Conservation (phyloP, 1,284 basidiomycete species). For the Trichosporon sp. region DNA sequence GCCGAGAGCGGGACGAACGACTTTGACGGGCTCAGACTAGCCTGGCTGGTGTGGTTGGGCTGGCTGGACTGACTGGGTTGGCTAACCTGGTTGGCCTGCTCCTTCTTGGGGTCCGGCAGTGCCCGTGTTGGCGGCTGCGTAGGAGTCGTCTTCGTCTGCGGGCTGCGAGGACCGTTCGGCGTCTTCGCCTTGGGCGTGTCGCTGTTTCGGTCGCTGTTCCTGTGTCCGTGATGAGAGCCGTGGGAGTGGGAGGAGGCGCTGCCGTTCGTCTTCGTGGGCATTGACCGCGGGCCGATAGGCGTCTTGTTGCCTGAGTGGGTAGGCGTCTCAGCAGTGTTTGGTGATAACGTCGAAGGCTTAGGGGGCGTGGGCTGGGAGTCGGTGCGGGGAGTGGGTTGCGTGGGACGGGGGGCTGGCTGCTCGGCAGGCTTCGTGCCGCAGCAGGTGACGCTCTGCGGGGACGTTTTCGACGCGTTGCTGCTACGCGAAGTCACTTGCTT, state of each 20-base stretch:
- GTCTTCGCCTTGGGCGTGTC: conserved; percentile 15
- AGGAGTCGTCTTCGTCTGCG: neutral
- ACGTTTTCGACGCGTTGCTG: conserved; percentile 2
- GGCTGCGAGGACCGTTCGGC: conserved; percentile 3
- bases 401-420: neutral
- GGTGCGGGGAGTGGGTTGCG: neutral
- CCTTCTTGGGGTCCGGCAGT: neutral
- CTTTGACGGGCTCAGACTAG: conserved; percentile 1
- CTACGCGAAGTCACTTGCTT: conserved; percentile 9
- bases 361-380: neutral
- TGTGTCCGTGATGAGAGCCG: conserved; percentile 4
- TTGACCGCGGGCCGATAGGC: conserved; percentile 8
- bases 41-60: no score
- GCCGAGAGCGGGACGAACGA: conserved; percentile 1
- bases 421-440: neutral
- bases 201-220: neutral
- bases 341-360: neutral
- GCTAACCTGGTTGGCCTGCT: neutral
- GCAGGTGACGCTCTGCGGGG: neutral
- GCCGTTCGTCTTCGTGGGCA: conserved; percentile 3
- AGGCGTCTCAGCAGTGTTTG: neutral
- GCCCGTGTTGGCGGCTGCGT: neutral
- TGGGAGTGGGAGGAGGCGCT: conserved; percentile 12
- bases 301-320: neutral
- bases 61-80: no score